Percentiles rank a stretch among this genome's conserved stretches.
phyloP scores from a whole-genome alignment of 805 yeast species.

The Wickerhamiella nectarea region DNA sequence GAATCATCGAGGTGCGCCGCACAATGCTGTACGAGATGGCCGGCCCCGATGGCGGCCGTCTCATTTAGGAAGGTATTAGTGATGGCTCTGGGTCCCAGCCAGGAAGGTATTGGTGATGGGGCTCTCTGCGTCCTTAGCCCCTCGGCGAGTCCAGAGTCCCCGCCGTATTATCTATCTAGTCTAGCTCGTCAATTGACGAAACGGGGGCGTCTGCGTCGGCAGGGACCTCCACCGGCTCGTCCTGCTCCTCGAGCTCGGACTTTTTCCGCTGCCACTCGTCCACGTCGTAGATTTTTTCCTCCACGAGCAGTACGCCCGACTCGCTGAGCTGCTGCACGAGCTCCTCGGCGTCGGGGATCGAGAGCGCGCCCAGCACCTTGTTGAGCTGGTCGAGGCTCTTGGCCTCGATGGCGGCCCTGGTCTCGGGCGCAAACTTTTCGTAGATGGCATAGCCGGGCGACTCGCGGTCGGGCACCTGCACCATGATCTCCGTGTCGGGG shows the following conservation, averaged over 20 bases:
- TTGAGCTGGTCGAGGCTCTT: slow-evolving; percentile 66
- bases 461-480: slow-evolving; percentile 40
- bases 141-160: too few species aligned
- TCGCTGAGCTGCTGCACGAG: slow-evolving; percentile 61
- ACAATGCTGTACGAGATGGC: slow-evolving; percentile 5
- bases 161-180: too few species aligned
- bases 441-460: slow-evolving; percentile 27
- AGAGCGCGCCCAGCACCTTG: slow-evolving; percentile 59
- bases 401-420: slow-evolving; percentile 67
- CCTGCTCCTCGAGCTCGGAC: slow-evolving; percentile 5
- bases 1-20: slow-evolving; percentile 27
- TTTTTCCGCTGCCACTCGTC: slow-evolving; percentile 26
- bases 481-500: slow-evolving; percentile 61
- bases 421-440: slow-evolving; percentile 45
- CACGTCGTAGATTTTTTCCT: slow-evolving; percentile 34
- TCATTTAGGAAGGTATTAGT: not conserved
- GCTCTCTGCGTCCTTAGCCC: too few species aligned
- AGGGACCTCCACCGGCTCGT: not conserved
- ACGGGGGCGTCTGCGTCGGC: not conserved
- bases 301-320: slow-evolving; percentile 73
- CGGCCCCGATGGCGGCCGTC: not conserved
- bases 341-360: slow-evolving; percentile 66
- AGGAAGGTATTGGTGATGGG: too few species aligned
- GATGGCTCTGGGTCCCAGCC: too few species aligned
- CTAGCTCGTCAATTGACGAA: too few species aligned